Percentiles rank a stretch among this genome's conserved stretches.
phyloP scores from a whole-genome alignment of 2,329 filamentous ascomycete species.

The Arthroderma sp. region DNA sequence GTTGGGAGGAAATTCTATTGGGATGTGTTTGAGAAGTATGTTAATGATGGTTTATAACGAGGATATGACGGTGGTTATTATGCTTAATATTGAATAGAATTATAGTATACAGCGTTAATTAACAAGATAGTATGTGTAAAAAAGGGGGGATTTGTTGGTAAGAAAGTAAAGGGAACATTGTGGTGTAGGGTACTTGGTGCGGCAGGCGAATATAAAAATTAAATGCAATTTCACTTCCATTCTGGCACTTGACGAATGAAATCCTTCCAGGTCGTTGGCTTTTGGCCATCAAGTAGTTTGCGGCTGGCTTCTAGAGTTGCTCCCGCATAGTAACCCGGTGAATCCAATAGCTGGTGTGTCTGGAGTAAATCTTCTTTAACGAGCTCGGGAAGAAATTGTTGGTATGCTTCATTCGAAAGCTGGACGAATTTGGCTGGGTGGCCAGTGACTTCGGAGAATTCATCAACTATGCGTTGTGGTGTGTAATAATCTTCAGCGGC shows the following conservation, averaged over 20 bases:
- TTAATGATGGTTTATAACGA: conserved; percentile 23
- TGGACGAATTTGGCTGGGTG: conserved; percentile 17
- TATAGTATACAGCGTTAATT: no score
- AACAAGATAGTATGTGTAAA: no score
- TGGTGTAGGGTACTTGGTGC: no score
- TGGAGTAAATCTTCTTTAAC: conserved; percentile 37
- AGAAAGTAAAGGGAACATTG: no score
- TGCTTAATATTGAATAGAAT: no score
- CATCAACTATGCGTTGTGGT: conserved; percentile 26
- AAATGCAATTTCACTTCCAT: conserved; percentile 1
- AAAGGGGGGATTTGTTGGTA: no score
- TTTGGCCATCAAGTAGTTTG: conserved; percentile 14
- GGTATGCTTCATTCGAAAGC: conserved; percentile 16
- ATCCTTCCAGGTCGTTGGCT: conserved; percentile 17
- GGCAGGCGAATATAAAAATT: no score
- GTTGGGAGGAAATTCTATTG: conserved; percentile 37
- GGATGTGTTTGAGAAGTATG: conserved; percentile 37
- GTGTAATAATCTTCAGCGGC: conserved; percentile 32
- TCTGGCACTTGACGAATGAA: conserved; percentile 12
- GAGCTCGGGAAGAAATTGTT: conserved; percentile 14
- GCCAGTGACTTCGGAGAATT: conserved; percentile 29
- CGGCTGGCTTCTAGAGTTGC: conserved; percentile 18
- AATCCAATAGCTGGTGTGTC: conserved; percentile 40
- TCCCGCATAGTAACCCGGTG: conserved; percentile 42
- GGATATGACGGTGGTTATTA: no score